Base-by-base conservation (phyloP, 2,329 filamentous ascomycete species). In the Alternaria longipes region DNA sequence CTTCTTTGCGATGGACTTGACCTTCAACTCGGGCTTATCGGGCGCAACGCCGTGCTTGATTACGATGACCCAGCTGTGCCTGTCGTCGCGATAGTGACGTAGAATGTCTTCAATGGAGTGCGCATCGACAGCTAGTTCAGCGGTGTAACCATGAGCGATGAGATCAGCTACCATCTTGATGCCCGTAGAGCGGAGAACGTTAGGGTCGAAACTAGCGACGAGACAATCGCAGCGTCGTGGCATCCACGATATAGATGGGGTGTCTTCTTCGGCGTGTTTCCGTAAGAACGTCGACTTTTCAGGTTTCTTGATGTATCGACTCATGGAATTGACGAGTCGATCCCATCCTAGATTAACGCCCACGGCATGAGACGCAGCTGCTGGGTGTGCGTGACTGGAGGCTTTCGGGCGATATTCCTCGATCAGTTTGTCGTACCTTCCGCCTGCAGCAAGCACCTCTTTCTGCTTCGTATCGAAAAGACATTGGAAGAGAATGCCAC, bases 331-430 rank as follows among this genome's bases (percentile, higher is more conserved):
- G 7, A 90, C 89, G 4, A 97, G 83, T 59, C 90, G 88, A 71
- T 97, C 94, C 89, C 94, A 96, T 24, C 91, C 91, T 41, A 98
- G 82, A 72, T 93, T 96, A 74, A 98, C 94, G 1, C 96, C 95
- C 11, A 98, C 95, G 5, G 93, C 94, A 74, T 96, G 92, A 20
- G 88, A 87, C 3, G 78, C 67, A 3, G 63, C 63, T 8, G 63
- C 65, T 8, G 67, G 54, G 20, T 74, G 86, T 83, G 58, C 65
- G 46, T 86, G 86, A 24, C 84, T 85, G 41, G 87, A 84, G 42
- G 89, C 86, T 65, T 89, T 90, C 5, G 91, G 91, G 8, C 90
- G 87, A 73, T 96, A 91, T 62, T 96, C 91, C 74, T 89, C 89
- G 66, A 99, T 94, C 20, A 99, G 82, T 49, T 89, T 88, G 76